These are phyloP conservation scores for Euphorbia peplus DNA, from an alignment of 345 rosid genomes.

Conservation along the genomic window DNA sequence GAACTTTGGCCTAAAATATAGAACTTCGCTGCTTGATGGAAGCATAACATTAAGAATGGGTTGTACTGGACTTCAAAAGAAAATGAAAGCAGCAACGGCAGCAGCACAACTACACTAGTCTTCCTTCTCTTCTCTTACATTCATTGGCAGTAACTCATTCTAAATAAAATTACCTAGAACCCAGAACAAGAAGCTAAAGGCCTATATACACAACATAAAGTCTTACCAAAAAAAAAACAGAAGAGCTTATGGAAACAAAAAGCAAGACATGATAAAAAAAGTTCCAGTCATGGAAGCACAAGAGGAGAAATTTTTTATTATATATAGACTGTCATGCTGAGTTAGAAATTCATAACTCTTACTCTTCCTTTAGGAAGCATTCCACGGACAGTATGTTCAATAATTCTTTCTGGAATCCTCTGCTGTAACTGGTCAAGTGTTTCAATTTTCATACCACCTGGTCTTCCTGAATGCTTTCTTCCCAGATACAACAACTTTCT, in stretches of 20 bases:
- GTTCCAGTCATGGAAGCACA: neutral
- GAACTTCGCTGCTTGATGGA: neutral
- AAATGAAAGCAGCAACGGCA: neutral
- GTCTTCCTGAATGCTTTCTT: conserved; percentile 97
- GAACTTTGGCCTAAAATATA: neutral
- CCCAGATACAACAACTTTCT: conserved; percentile 92
- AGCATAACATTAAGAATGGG: neutral
- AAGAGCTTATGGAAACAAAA: neutral
- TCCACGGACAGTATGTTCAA: conserved; percentile 96
- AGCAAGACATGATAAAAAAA: neutral
- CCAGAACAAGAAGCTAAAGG: neutral
- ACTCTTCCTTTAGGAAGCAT: conserved; percentile 99
- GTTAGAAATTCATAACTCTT: conserved; percentile 31
- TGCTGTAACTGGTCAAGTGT: conserved; percentile 83
- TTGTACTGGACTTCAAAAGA: too few species aligned
- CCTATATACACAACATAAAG: neutral
- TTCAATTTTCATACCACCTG: conserved; percentile 96
- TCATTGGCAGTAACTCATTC: neutral
- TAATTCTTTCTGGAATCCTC: conserved; percentile 94
- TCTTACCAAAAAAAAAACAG: neutral
- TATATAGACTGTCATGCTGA: neutral
- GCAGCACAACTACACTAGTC: neutral
- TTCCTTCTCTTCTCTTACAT: neutral
- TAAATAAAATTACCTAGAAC: neutral
- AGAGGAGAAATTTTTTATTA: neutral